Evolutionary conservation across 352 stramenopile genomes (phyloP), one percentile per base, ranked within the genome.

Genomic region (Discostella stelligera): DNA sequence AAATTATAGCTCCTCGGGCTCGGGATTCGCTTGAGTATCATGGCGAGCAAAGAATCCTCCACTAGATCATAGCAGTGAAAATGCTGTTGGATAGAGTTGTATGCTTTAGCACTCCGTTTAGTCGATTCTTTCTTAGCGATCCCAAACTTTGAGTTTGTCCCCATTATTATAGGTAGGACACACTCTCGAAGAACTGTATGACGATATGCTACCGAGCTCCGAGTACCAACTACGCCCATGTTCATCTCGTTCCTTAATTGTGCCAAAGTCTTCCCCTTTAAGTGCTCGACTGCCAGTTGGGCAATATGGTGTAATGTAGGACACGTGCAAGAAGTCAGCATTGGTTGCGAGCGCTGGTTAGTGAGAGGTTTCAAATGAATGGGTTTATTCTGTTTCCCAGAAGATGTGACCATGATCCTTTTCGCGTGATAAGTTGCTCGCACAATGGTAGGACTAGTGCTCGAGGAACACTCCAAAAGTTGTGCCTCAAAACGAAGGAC

Each of bases 21-120:
- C 2, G 81, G 80, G 16, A 87, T 70, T 20, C 77, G 76, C 46
- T 82, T 76, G 32, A 84, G 72, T 21, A 90, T 68, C 69, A 88
- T 83, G n/a, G 82, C 79, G 6, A 83, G 78, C 11, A 89, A 71
- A 7, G 84, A 78, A 68, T 90, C 87, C 71, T 92, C 87, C 5
- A 92, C 75, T 2, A 92, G 60, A 80, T 92, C 87, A 62, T 88
- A 90, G 54, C 87, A 92, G 65, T 88, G 82, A 48, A 48, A 44
- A 53, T 69, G 44, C 49, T 20, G 59, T 53, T 74, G 8, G 3
- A 58, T 79, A 5, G 62, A 54, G 54, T 60, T 78, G 41, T 63
- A 66, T 50, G 65, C 27, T 37, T 18, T 46, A 48, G 18, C 65
- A 52, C 3, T 49, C n/a, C 53, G 23, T 18, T 61, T 32, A 2